Conservation (phyloP, 140 eudicot species). For the Erigeron philadelphicus region DNA sequence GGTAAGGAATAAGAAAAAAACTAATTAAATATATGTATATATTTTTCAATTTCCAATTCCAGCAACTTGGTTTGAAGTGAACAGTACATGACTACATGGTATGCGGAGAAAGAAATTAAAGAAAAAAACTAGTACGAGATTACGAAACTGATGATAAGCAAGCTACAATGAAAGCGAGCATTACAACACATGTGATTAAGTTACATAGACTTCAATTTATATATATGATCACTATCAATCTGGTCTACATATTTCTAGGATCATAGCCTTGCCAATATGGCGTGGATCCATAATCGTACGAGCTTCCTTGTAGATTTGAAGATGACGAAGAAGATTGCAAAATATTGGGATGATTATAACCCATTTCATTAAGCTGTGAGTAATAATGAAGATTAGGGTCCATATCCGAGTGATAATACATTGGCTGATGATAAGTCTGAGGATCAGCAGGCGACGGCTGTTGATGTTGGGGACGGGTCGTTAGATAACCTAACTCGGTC, state of each 20-base stretch:
- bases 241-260: slow-evolving; percentile 25
- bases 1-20: too few relatives aligned
- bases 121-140: neutral
- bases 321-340: slow-evolving; percentile 34
- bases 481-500: slow-evolving; percentile 32
- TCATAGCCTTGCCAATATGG: slow-evolving; percentile 39
- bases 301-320: slow-evolving; percentile 29
- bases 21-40: neutral
- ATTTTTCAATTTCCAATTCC: neutral
- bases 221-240: neutral
- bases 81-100: slow-evolving; percentile 1
- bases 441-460: slow-evolving; percentile 17
- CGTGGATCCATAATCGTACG: slow-evolving; percentile 31
- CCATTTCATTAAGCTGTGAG: slow-evolving; percentile 29
- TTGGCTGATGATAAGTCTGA: slow-evolving; percentile 27
- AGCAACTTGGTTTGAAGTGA: neutral
- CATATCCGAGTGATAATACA: slow-evolving; percentile 24
- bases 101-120: neutral
- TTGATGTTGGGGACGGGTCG: slow-evolving; percentile 29
- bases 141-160: slow-evolving; percentile 7
- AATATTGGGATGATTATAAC: slow-evolving; percentile 27
- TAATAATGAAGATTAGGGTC: slow-evolving; percentile 17
- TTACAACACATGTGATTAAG: neutral
- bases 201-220: too few relatives aligned
- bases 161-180: slow-evolving; percentile 20